Evolutionary conservation across 768 basidiomycete species (phyloP).

Genomic region (Rhodocollybia butyracea): DNA sequence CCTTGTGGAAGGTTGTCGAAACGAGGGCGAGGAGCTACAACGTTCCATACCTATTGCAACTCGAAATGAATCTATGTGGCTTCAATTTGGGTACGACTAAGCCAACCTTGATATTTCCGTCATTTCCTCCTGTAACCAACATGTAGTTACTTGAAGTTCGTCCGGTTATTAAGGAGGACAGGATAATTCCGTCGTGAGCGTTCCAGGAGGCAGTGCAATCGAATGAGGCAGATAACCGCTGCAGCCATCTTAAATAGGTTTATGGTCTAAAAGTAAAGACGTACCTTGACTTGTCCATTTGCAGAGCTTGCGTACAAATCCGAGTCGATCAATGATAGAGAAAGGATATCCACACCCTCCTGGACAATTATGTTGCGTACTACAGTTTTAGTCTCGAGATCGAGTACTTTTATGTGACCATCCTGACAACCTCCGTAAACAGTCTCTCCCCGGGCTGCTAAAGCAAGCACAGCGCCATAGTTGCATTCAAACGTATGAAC

Average conservation of each 20-base stretch:
- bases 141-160: slow-evolving; percentile 27
- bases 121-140: slow-evolving; percentile 81
- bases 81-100: not conserved
- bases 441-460: slow-evolving; percentile 72
- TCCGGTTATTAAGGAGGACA: slow-evolving; percentile 68
- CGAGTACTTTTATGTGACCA: slow-evolving; percentile 87
- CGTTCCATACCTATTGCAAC: slow-evolving; percentile 59
- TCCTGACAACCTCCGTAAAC: slow-evolving; percentile 94
- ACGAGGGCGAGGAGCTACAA: slow-evolving; percentile 29
- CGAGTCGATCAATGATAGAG: slow-evolving; percentile 67
- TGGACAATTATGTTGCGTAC: slow-evolving; percentile 86
- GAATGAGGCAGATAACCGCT: slow-evolving; percentile 85
- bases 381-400: slow-evolving; percentile 84
- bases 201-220: slow-evolving; percentile 82
- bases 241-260: not conserved
- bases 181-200: slow-evolving; percentile 77
- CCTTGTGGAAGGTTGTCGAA: slow-evolving; percentile 14
- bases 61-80: not conserved
- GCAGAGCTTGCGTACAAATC: slow-evolving; percentile 66
- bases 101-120: slow-evolving; percentile 76
- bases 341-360: slow-evolving; percentile 80
- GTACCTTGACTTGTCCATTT: slow-evolving; percentile 68
- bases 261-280: slow-evolving; percentile 7
- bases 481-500: slow-evolving; percentile 67
- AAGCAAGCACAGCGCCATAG: slow-evolving; percentile 80